Base-by-base conservation (phyloP, 2,329 filamentous ascomycete species). In the Alternaria sp. region DNA sequence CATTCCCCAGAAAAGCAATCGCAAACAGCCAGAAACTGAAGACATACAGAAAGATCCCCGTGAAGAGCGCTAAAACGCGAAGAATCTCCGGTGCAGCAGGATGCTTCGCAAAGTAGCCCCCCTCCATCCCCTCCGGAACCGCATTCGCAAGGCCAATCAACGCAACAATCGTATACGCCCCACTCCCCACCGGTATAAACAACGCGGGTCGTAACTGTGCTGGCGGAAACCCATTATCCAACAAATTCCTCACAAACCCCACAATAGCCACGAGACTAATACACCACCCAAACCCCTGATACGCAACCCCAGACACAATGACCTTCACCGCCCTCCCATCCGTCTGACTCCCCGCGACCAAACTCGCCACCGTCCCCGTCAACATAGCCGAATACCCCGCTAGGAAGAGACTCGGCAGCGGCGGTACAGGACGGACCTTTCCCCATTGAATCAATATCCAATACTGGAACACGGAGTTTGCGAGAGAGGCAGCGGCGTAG, bases 181-280 rank as follows among this genome's bases (percentile, higher is more conserved):
- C 88, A 1, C 89, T 87, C 0, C 90, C 90, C 8, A 92, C 90
- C 55, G 89, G 89, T 81, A 93, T 92, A 81, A 91, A 93, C 72
- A 93, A 85, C 0, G 86, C 89, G 0, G 90, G 88, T 19, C 90
- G 82, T 54, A 89, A 86, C 68, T 89, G 86, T 4, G 84, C 81
- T 64, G 81, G 76, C 0, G 90, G 90, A 4, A 92, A 82, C 0
- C 90, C 87, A 0, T 83, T 82, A 64, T 88, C 85, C 84, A 92
- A 88, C 10, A 92, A 81, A 3, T 89, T 85, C 21, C 86, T 87
- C 50, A 92, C 83, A 82, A 90, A 91, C 72, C 89, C 86, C 0
- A 88, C 83, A 70, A 91, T 90, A 84, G 92, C 90, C 75, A 91
- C 84, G 58, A 88, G 82, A 1, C 88, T 86, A 12, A 92, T 85